Base-by-base conservation (phyloP, 176 grass and related monocot genomes). In the Avena insularis region DNA sequence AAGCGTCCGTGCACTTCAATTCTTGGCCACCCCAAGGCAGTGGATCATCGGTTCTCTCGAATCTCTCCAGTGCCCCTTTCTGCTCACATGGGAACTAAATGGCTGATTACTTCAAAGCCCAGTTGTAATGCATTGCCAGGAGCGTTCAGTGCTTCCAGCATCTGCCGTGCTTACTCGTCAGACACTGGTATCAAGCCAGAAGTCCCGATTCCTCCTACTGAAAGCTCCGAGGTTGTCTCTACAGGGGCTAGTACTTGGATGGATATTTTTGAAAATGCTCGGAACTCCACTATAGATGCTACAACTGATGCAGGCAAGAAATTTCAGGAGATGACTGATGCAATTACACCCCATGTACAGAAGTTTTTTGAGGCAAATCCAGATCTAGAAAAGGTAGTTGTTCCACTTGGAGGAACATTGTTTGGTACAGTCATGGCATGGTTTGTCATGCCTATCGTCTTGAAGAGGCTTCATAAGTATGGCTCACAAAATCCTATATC, bases 361-460 rank as follows among this genome's bases (percentile, higher is more conserved):
- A 83, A 93, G 61, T 79, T 91, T 35, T 90, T 94, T 88, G 89
- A 91, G 80, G 62, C 90, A 74, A 23, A 98, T 88, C 97, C 94
- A 83, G 90, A 94, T 76, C 88, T 94, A 57, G 90, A 96, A 59
- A 91, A 98, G 86, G 85, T 96, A 50, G 75, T 98, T 85, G 80
- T 96, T 89, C 92, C 97, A 61, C 57, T 93, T 74, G 76, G 90
- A 8, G 92, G 94, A 78, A 98, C 92, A 64, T 6, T 96, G 27
- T 82, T 86, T 80, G 97, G 87, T 84, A 92, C 94, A 29, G 5
- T 87, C 35, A 78, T 96, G 77, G 94, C 94, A 40, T 98, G 97
- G 97, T 96, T 92, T 82, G 87, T 94, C 71, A 92, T 98, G 97
- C 97, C 97, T 55, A 88, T 90, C 46, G 78, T 98, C 81, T 88